Percentiles rank a stretch among this genome's conserved stretches.
These are phyloP conservation scores for Amauroascus verrucosus DNA, from an alignment of 2,329 filamentous ascomycete species.

Conservation along the genomic window DNA sequence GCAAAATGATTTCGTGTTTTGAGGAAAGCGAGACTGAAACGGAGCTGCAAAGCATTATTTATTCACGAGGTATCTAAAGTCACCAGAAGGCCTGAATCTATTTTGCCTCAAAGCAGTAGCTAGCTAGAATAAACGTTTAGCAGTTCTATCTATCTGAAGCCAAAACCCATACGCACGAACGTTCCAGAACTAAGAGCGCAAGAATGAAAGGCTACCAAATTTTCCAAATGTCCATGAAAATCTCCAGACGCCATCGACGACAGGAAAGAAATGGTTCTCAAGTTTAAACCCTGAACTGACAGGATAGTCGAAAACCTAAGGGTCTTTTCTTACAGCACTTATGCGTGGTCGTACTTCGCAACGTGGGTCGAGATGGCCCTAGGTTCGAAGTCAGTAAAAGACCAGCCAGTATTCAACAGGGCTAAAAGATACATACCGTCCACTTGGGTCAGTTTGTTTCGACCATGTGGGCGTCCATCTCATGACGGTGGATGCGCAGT, in stretches of 20 bases:
- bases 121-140: background rate
- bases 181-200: background rate
- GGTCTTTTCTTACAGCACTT: background rate
- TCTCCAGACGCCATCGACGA: background rate
- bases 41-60: background rate
- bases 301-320: slow-evolving; percentile 11
- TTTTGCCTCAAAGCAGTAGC: background rate
- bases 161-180: background rate
- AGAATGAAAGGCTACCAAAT: background rate
- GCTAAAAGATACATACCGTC: slow-evolving; percentile 51
- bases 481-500: slow-evolving; percentile 86
- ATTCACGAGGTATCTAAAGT: background rate
- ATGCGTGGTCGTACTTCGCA: slow-evolving; percentile 55
- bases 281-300: slow-evolving; percentile 12
- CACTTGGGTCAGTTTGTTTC: slow-evolving; percentile 88
- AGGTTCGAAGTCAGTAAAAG: slow-evolving; percentile 17
- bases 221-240: background rate
- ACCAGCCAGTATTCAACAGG: background rate
- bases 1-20: no score
- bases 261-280: background rate
- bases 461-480: slow-evolving; percentile 97
- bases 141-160: slow-evolving; percentile 3
- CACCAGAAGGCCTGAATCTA: background rate
- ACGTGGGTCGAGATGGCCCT: slow-evolving; percentile 69
- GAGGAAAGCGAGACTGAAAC: background rate